phyloP scores from a whole-genome alignment of 352 stramenopile species.

The Aphanomyces invadans region DNA sequence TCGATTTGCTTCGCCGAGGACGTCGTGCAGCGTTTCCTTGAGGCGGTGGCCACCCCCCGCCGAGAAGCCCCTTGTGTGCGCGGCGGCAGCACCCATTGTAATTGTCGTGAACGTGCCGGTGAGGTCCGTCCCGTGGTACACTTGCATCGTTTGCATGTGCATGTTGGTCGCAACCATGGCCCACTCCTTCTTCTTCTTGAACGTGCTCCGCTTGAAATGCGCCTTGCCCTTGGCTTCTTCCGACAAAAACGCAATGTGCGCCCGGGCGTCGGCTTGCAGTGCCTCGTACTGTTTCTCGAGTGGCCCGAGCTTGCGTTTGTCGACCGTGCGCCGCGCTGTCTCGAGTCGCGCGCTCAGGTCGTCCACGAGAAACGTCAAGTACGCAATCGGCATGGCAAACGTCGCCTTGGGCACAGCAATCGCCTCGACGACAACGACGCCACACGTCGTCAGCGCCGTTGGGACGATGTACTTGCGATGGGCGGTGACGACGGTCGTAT shows the following conservation, averaged over 20 bases:
- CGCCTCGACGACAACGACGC: conserved; percentile 69
- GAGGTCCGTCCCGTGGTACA: conserved; percentile 16
- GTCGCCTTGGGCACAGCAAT: conserved; percentile 62
- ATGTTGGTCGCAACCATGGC: conserved; percentile 80
- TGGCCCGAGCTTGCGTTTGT: conserved; percentile 44
- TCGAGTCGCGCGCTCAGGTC: conserved; percentile 46
- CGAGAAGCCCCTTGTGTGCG: conserved; percentile 73
- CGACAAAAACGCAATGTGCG: conserved; percentile 11
- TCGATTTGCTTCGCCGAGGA: conserved; percentile 3
- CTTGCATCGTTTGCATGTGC: conserved; percentile 32
- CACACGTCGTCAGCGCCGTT: conserved; percentile 39
- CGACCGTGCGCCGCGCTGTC: conserved; percentile 32
- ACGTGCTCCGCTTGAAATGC: conserved; percentile 80
- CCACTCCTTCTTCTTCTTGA: conserved; percentile 71
- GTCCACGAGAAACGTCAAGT: conserved; percentile 64
- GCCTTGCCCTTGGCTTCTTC: conserved; percentile 29
- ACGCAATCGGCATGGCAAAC: conserved; percentile 64
- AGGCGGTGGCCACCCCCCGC: conserved; percentile 43
- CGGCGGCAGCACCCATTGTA: conserved; percentile 76
- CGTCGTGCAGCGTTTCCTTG: neutral
- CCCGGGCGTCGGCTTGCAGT: conserved; percentile 31
- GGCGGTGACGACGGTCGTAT: conserved; percentile 61
- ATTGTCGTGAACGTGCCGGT: conserved; percentile 36
- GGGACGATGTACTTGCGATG: conserved; percentile 69
- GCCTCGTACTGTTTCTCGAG: conserved; percentile 43